Percentiles rank a stretch among this genome's conserved stretches.
These are phyloP conservation scores for Nemania sp. DNA, from an alignment of 2,329 filamentous ascomycete genomes.

Conservation along the genomic window DNA sequence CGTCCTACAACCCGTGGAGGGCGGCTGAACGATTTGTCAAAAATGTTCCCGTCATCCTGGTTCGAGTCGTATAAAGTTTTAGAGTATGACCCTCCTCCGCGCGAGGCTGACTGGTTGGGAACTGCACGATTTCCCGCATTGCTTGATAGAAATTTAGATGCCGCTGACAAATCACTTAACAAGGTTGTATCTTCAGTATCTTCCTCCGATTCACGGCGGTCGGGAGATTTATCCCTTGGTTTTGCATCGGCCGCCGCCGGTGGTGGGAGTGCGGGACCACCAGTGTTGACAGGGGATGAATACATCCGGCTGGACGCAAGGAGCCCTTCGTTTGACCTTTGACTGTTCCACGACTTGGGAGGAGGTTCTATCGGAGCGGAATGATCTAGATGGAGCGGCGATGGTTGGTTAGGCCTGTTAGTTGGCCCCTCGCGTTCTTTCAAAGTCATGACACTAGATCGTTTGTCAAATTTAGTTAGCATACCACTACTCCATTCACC, in stretches of 20 bases:
- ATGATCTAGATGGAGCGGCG: constrained; percentile 62
- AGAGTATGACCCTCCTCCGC: constrained; percentile 49
- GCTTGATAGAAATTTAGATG: constrained; percentile 59
- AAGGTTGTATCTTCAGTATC: constrained; percentile 67
- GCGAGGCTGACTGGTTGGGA: constrained; percentile 41
- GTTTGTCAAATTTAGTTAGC: constrained; percentile 67
- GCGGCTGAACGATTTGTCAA: constrained; percentile 60
- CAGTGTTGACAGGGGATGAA: constrained; percentile 50
- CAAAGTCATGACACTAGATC: constrained; percentile 63
- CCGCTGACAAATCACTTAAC: constrained; percentile 64
- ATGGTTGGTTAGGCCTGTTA: constrained; percentile 60
- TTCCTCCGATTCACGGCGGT: constrained; percentile 49
- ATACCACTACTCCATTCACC: constrained; percentile 69
- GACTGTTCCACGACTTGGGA: constrained; percentile 64
- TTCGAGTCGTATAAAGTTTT: constrained; percentile 51
- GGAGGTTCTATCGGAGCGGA: constrained; percentile 60
- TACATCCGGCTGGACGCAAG: constrained; percentile 54
- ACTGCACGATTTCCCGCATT: constrained; percentile 35
- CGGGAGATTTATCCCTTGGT: constrained; percentile 46
- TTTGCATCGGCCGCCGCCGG: constrained; percentile 41
- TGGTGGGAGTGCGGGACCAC: constrained; percentile 53
- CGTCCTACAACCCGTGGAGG: constrained; percentile 55
- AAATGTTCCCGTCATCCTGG: constrained; percentile 66
- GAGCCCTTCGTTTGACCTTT: constrained; percentile 63
- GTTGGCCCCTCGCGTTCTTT: constrained; percentile 59